Evolutionary conservation across 139 green algal species (phyloP), one percentile per base, ranked within the genome.

Genomic region (Chlamydomonas eustigma): DNA sequence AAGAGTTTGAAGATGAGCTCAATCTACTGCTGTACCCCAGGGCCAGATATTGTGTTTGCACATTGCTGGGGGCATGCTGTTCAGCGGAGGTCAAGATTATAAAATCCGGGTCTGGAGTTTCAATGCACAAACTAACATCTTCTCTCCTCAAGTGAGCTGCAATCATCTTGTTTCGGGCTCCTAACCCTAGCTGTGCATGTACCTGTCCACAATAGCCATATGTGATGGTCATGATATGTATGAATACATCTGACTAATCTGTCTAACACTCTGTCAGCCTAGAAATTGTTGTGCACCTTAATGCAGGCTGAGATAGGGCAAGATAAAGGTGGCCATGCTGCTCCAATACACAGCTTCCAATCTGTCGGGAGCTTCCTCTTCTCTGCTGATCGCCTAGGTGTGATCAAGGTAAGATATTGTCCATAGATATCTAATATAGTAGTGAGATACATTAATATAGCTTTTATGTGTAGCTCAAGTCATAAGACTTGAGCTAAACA

Each of bases 71-170:
- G 74, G 77, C 12, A 80, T 87, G 58, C 84, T 94, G 31, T 90
- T 93, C 70, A 83, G 52, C 34, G 90, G 80, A 0, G 87, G 87
- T 22, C 84, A 94, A 79, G 90, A 95, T 76, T 32, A 32, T n/a
- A 86, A 69, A 44, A 91, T 95, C 37, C 80, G 87, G 0, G 83
- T 88, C 31, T 95, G 91, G 91, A 86, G 81, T 71, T 84, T 86
- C 71, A 86, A 93, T 74, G 32, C 77, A 37, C 66, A 81, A 38
- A 76, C 76, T 1, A 39, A 63, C 38, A 80, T 63, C 18, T 93
- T 92, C 73, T 77, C 85, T 52, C 79, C 65, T 18, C 71, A 83
- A 37, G 78, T 81, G 66, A 71, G 80, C 32, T 69, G 58, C 58
- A n/a, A n/a, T n/a, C n/a, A n/a, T n/a, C n/a, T n/a, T n/a, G n/a